Conservation (phyloP, 768 basidiomycete genomes). For the Tricholoma hemisulphureum region DNA sequence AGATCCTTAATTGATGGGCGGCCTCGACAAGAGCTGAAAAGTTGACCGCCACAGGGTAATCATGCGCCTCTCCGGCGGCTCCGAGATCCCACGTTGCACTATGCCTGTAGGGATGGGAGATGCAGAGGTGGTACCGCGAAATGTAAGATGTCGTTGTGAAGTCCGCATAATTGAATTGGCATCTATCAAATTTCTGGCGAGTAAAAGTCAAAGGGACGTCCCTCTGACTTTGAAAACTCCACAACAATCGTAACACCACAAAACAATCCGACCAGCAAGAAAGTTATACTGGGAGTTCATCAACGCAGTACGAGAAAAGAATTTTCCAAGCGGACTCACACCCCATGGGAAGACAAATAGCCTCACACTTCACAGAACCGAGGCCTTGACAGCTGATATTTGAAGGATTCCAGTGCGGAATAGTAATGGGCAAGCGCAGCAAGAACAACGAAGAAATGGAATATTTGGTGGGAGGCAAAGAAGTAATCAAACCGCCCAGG, state of each 20-base stretch:
- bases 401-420: constrained; percentile 53
- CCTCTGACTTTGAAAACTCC: neutral
- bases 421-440: constrained; percentile 70
- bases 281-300: neutral
- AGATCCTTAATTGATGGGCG: constrained; percentile 13
- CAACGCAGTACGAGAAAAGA: neutral
- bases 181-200: neutral
- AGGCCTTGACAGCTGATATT: constrained; percentile 53
- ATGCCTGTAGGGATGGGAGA: neutral
- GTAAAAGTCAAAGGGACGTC: neutral
- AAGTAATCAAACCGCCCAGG: constrained; percentile 82
- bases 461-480: constrained; percentile 85
- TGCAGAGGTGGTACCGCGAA: too few species aligned
- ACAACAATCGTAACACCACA: neutral
- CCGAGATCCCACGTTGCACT: constrained; percentile 30
- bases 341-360: neutral
- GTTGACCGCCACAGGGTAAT: constrained; percentile 6
- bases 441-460: constrained; percentile 76
- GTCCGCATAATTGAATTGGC: neutral
- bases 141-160: neutral
- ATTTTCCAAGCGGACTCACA: neutral
- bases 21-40: constrained; percentile 4
- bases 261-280: neutral
- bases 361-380: constrained; percentile 19
- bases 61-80: constrained; percentile 16